Conservation (phyloP, 176 grass and related monocot genomes). For the Luzula sylvatica region DNA sequence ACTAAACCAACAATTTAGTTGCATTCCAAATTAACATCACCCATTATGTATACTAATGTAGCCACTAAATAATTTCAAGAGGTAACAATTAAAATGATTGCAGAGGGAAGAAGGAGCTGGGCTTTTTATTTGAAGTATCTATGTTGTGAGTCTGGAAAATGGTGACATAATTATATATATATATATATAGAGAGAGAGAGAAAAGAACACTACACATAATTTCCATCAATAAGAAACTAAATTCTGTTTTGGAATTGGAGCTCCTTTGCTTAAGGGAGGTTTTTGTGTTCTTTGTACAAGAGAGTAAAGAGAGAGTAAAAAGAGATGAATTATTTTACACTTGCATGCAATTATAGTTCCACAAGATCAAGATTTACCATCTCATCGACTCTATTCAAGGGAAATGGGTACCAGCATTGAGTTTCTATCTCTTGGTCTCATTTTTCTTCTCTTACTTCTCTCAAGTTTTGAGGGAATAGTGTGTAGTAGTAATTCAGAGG, state of each 20-base stretch:
- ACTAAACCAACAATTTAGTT: no score
- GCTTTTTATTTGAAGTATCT: conserved; percentile 6
- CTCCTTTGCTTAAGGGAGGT: conserved; percentile 53
- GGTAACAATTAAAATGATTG: neutral
- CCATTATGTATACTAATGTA: no score
- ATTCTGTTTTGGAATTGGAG: conserved; percentile 35
- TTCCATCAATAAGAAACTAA: conserved; percentile 8
- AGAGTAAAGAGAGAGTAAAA: neutral
- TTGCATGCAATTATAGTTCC: conserved; percentile 7
- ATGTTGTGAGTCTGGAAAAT: conserved; percentile 20
- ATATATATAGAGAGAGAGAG: conserved; percentile 1
- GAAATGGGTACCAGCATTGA: conserved; percentile 22
- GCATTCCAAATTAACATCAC: no score
- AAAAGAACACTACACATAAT: no score
- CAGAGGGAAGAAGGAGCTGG: neutral
- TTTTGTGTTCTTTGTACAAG: conserved; percentile 32
- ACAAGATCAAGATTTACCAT: conserved; percentile 8
- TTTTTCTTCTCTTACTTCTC: conserved; percentile 5
- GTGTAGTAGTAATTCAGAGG: neutral
- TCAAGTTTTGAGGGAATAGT: neutral
- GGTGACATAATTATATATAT: conserved; percentile 1
- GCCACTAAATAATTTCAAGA: neutral
- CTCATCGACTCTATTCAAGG: conserved; percentile 3
- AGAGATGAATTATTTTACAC: conserved; percentile 14
- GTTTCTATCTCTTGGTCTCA: conserved; percentile 5